phyloP scores from a whole-genome alignment of 2,329 filamentous ascomycete genomes.

The Huntiella bhutanensis region DNA sequence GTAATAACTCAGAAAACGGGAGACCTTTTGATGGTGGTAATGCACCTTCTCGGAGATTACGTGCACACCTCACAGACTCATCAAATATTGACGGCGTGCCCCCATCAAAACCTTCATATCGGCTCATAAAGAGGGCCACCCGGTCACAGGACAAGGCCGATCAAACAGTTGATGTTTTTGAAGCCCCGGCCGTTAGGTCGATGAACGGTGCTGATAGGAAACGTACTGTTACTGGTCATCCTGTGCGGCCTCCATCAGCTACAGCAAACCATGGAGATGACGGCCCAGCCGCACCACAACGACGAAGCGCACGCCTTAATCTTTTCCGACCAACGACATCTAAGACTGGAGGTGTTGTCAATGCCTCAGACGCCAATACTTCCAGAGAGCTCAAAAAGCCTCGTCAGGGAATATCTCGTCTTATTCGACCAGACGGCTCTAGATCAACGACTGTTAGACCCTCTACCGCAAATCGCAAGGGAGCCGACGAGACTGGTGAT shows the following conservation, averaged over 20 bases:
- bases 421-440: constrained; percentile 46
- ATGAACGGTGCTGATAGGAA: constrained; percentile 49
- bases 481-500: constrained; percentile 45
- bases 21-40: constrained; percentile 26
- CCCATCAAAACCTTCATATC: constrained; percentile 45
- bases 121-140: constrained; percentile 25
- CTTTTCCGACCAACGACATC: constrained; percentile 49
- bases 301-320: constrained; percentile 53
- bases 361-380: background rate
- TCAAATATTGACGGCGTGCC: background rate
- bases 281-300: constrained; percentile 36
- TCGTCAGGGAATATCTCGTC: constrained; percentile 49
- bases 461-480: constrained; percentile 79
- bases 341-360: constrained; percentile 35
- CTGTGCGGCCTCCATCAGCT: constrained; percentile 29
- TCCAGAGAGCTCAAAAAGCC: constrained; percentile 68
- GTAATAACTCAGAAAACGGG: constrained; percentile 5
- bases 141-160: constrained; percentile 21
- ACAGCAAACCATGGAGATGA: constrained; percentile 32
- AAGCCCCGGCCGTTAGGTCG: constrained; percentile 21
- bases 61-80: constrained; percentile 19
- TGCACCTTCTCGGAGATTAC: constrained; percentile 33
- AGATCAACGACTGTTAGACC: constrained; percentile 62
- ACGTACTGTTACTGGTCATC: constrained; percentile 78
- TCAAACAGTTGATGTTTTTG: constrained; percentile 19